Evolutionary conservation across 2,329 filamentous ascomycete species (phyloP), one percentile per base, ranked within the genome.

Genomic region (Calonectria pauciramosa): DNA sequence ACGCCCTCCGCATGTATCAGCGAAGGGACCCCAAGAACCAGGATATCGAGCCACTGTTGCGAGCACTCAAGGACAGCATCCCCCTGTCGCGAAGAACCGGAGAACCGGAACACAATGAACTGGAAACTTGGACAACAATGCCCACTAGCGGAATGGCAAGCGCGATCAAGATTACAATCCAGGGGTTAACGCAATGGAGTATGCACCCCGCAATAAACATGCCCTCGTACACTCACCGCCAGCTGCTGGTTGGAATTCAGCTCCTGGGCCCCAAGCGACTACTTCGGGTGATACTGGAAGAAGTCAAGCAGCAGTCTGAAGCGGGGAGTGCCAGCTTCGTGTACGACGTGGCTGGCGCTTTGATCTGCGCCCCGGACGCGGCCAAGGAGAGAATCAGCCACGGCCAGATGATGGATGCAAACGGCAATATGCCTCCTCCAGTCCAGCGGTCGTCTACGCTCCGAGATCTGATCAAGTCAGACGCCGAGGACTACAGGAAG

Each of bases 211-310:
- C 86, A 6, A 83, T 89, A 44, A 91, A 89, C 72, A 90, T 90
- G 86, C 91, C 91, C 0, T 88, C 90, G 14, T 96, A 96, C 82
- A 94, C 93, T 0, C 94, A 96, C 81, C 91, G 93, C 6, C 93
- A 94, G 76, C 86, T 95, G 3, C 88, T 94, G 11, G 88, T 90
- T 0, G 91, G 90, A 0, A 83, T 91, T 44, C 89, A 90, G 70
- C 86, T 94, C 38, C 85, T 94, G 0, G 94, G 94, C 0, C 90
- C 93, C 0, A 90, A 88, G 72, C 87, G 89, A 6, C 85, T 95
- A 0, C 84, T 96, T 0, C 83, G 88, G 2, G 85, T 91, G 8
- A 90, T 96, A 28, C 81, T 95, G 14, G 92, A 95, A 10, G 94
- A 96, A 78, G 84, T 95, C 9, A 91, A 90, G 78, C 84, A 90